Evolutionary conservation across 2,329 filamentous ascomycete species (phyloP).

Genomic region (Phialophora verrucosa): DNA sequence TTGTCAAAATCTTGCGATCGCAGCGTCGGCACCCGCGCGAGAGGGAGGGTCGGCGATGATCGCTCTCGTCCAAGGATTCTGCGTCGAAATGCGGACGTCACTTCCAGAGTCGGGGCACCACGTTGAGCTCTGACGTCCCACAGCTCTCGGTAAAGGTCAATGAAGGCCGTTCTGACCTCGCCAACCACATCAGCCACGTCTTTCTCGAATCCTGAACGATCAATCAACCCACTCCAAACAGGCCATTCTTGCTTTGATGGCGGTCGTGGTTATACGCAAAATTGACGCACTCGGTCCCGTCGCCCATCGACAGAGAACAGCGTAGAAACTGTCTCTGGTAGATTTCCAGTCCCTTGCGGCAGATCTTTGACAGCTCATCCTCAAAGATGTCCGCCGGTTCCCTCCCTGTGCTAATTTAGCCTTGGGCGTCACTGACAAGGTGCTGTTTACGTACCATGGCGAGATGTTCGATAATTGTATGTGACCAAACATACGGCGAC

Average conservation of each 20-base stretch:
- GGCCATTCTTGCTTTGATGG: constrained; percentile 2
- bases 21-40: not conserved
- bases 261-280: constrained; percentile 7
- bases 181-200: constrained; percentile 6
- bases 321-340: constrained; percentile 5
- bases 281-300: constrained; percentile 11
- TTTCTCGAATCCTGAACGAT: constrained; percentile 15
- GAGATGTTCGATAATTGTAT: constrained; percentile 4
- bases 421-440: not conserved
- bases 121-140: constrained; percentile 7
- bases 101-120: constrained; percentile 5
- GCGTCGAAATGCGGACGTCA: not conserved
- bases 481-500: constrained; percentile 4
- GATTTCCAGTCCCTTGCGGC: constrained; percentile 10
- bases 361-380: not conserved
- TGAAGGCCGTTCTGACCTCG: constrained; percentile 1
- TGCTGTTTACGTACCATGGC: constrained; percentile 1
- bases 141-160: constrained; percentile 2
- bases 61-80: constrained; percentile 9
- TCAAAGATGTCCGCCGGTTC: constrained; percentile 13
- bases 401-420: not conserved
- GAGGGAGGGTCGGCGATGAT: not conserved
- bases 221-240: constrained; percentile 9
- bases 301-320: constrained; percentile 10
- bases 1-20: not conserved